phyloP scores from a whole-genome alignment of 2,329 filamentous ascomycete species.

The Venturiaceae sp. region DNA sequence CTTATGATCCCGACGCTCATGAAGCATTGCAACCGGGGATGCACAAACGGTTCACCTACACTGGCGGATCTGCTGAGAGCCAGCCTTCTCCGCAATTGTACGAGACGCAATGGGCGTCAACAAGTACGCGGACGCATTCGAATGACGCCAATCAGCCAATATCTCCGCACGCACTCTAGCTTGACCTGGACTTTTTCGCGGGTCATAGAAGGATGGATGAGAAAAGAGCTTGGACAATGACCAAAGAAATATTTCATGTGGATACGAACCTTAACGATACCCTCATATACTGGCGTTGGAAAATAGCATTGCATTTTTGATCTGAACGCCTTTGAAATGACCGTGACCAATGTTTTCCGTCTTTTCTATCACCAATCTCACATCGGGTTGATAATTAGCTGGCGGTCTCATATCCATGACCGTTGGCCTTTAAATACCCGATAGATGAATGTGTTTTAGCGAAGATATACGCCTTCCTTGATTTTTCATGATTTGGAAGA shows the following conservation, averaged over 20 bases:
- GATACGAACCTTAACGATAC: neutral
- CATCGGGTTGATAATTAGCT: neutral
- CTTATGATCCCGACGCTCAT: slow-evolving; percentile 1
- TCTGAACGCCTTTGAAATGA: neutral
- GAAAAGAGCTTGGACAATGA: neutral
- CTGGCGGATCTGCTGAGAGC: neutral
- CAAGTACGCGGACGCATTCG: neutral
- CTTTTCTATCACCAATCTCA: neutral
- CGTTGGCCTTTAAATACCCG: neutral
- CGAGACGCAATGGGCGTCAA: neutral
- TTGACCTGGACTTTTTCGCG: neutral
- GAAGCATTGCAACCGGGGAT: neutral
- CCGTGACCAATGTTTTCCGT: no score
- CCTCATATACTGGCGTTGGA: neutral
- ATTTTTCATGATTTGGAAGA: neutral
- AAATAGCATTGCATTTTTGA: neutral
- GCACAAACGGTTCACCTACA: neutral
- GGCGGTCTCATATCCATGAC: neutral
- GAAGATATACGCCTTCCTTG: slow-evolving; percentile 1
- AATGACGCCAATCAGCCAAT: neutral
- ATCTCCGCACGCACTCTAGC: neutral
- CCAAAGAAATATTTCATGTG: neutral
- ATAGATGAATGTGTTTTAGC: neutral
- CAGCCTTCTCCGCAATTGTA: neutral
- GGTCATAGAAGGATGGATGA: neutral